phyloP scores from a whole-genome alignment of 768 basidiomycete species.

The Harrya chromipes region DNA sequence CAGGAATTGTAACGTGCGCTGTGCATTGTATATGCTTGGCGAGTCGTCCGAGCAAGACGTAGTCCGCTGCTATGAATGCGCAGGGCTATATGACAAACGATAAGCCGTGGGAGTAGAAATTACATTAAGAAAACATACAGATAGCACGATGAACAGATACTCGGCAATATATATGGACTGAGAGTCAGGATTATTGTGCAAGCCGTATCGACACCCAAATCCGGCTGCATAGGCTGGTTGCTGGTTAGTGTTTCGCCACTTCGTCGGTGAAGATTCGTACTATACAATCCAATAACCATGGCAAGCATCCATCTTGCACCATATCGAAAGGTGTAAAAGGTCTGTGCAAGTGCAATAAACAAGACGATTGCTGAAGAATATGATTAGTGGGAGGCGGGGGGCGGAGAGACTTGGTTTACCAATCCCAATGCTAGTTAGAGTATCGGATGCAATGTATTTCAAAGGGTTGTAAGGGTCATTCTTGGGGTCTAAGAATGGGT shows the following conservation, averaged over 20 bases:
- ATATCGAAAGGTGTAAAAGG: slow-evolving; percentile 39
- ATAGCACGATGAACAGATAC: slow-evolving; percentile 59
- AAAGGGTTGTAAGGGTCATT: slow-evolving; percentile 53
- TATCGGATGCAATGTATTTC: slow-evolving; percentile 54
- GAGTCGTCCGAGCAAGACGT: slow-evolving; percentile 62
- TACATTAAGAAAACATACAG: slow-evolving; percentile 27
- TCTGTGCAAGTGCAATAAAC: slow-evolving; percentile 42
- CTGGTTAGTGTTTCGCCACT: neutral
- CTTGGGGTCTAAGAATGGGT: slow-evolving; percentile 39
- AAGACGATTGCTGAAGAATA: slow-evolving; percentile 31
- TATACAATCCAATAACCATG: slow-evolving; percentile 60
- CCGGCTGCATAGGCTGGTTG: slow-evolving; percentile 54
- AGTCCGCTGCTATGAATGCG: slow-evolving; percentile 69
- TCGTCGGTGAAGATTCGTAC: slow-evolving; percentile 30
- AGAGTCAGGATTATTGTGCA: slow-evolving; percentile 53
- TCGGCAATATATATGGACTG: slow-evolving; percentile 51
- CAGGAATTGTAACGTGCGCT: slow-evolving; percentile 46
- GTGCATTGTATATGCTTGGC: slow-evolving; percentile 47
- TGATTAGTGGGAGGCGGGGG: neutral
- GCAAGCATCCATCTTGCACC: slow-evolving; percentile 58
- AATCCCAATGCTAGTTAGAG: slow-evolving; percentile 48
- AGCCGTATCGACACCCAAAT: slow-evolving; percentile 51
- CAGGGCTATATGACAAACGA: slow-evolving; percentile 47
- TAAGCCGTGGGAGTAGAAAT: slow-evolving; percentile 10
- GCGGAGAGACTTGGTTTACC: slow-evolving; percentile 28